Percentiles rank a stretch among this genome's conserved stretches.
Conservation (phyloP, 2,329 filamentous ascomycete genomes). For the Phyllosticta citribraziliensis region DNA sequence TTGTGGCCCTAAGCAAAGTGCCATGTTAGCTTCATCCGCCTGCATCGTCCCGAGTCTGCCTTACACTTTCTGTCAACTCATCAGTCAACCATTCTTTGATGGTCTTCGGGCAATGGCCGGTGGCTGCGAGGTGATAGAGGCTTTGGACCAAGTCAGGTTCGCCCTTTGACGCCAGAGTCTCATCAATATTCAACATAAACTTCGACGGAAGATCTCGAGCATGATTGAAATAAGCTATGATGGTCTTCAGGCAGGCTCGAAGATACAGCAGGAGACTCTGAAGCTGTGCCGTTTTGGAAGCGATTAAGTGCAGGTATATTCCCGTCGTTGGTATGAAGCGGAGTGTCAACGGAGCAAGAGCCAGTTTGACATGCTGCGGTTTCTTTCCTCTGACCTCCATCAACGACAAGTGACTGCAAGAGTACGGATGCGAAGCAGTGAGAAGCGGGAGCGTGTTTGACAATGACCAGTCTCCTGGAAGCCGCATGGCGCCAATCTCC, state of each 20-base stretch:
- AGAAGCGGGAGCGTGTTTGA: slow-evolving; percentile 40
- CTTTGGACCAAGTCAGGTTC: slow-evolving; percentile 62
- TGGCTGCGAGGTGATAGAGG: slow-evolving; percentile 74
- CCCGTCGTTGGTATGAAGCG: slow-evolving; percentile 70
- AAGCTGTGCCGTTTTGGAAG: slow-evolving; percentile 76
- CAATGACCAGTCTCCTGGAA: slow-evolving; percentile 33
- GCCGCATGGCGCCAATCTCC: slow-evolving; percentile 58
- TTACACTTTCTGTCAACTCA: slow-evolving; percentile 66
- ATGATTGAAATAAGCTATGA: slow-evolving; percentile 73
- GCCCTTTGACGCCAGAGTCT: slow-evolving; percentile 58
- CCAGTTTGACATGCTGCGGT: slow-evolving; percentile 20
- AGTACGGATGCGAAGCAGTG: slow-evolving; percentile 63
- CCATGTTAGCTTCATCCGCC: not conserved
- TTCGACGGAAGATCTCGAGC: slow-evolving; percentile 66
- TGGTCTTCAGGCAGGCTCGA: slow-evolving; percentile 67
- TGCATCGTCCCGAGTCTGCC: slow-evolving; percentile 14
- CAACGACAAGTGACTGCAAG: slow-evolving; percentile 68
- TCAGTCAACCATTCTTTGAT: slow-evolving; percentile 85
- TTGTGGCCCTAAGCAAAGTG: slow-evolving; percentile 64
- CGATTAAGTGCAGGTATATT: slow-evolving; percentile 71
- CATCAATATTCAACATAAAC: slow-evolving; percentile 70
- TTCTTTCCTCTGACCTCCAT: slow-evolving; percentile 37
- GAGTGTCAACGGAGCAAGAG: slow-evolving; percentile 62
- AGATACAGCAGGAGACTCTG: slow-evolving; percentile 83
- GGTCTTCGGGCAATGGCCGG: slow-evolving; percentile 65